Percentiles rank a stretch among this genome's conserved stretches.
Conservation (phyloP, 2,329 filamentous ascomycete genomes). For the Cercospora citrullina region DNA sequence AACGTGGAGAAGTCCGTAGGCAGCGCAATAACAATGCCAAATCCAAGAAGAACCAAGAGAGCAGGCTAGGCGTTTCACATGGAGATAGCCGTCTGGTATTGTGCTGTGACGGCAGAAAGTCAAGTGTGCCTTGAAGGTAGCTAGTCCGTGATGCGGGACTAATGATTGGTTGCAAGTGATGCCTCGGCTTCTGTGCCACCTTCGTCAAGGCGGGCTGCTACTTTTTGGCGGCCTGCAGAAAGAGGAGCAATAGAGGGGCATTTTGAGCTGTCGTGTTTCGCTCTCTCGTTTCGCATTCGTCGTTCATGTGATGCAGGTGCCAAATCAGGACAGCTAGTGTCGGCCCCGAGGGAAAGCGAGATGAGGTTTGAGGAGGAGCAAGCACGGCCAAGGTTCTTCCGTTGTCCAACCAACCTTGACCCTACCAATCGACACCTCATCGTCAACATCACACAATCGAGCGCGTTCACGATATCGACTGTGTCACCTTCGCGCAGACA, state of each 20-base stretch:
- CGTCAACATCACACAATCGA: background rate
- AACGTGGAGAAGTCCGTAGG: slow-evolving; percentile 14
- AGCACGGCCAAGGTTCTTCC: background rate
- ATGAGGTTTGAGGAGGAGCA: background rate
- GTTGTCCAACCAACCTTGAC: background rate
- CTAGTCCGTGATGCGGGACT: background rate
- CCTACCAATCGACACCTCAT: background rate
- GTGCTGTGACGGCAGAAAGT: background rate
- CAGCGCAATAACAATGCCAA: slow-evolving; percentile 2
- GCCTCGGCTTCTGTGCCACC: slow-evolving; percentile 9
- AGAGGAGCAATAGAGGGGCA: slow-evolving; percentile 14
- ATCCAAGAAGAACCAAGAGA: slow-evolving; percentile 3
- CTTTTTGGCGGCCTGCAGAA: background rate
- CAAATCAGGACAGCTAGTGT: background rate
- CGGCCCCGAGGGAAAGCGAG: background rate
- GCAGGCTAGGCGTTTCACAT: background rate
- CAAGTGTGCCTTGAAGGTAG: background rate
- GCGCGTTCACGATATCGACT: background rate
- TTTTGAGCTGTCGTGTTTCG: slow-evolving; percentile 6
- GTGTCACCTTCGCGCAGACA: background rate
- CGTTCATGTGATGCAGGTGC: background rate
- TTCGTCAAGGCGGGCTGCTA: slow-evolving; percentile 2
- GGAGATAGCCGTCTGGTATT: slow-evolving; percentile 3
- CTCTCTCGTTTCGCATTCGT: slow-evolving; percentile 9
- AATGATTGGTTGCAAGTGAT: background rate